Conservation (phyloP, 768 basidiomycete species). For the Cystofilobasidium bisporidii region DNA sequence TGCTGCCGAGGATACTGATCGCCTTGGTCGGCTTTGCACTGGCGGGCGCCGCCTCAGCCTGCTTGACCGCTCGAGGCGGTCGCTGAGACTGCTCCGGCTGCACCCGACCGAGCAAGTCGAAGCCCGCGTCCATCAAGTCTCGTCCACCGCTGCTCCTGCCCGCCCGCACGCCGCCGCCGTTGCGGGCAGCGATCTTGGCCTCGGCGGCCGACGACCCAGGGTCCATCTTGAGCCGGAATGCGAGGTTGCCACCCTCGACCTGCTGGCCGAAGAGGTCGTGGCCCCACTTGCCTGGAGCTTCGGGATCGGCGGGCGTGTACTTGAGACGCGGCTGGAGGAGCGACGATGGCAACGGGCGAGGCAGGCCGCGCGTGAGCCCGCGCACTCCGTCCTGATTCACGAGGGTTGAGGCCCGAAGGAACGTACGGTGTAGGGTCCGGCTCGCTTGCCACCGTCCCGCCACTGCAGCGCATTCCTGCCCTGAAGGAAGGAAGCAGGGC, state of each 20-base stretch:
- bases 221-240: slow-evolving; percentile 7
- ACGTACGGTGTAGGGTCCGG: neutral
- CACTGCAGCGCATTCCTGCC: neutral
- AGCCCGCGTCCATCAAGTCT: slow-evolving; percentile 15
- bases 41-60: too few species aligned
- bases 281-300: slow-evolving; percentile 8
- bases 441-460: neutral
- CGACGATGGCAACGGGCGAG: neutral
- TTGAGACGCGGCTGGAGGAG: neutral
- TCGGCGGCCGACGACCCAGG: neutral
- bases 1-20: slow-evolving; percentile 22
- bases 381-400: too few species aligned
- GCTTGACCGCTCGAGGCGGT: neutral
- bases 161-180: neutral
- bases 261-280: slow-evolving; percentile 23
- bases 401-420: too few species aligned
- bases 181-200: slow-evolving; percentile 18
- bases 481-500: neutral
- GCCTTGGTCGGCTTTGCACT: too few species aligned
- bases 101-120: slow-evolving; percentile 3
- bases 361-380: too few species aligned
- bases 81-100: neutral
- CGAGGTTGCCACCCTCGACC: slow-evolving; percentile 24
- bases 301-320: slow-evolving; percentile 15
- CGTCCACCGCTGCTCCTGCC: neutral